A percentile compares a stretch with the other conserved stretches of the same genome.
Conservation (phyloP, 495 filamentous ascomycete species). For the Cairneyella variabilis region DNA sequence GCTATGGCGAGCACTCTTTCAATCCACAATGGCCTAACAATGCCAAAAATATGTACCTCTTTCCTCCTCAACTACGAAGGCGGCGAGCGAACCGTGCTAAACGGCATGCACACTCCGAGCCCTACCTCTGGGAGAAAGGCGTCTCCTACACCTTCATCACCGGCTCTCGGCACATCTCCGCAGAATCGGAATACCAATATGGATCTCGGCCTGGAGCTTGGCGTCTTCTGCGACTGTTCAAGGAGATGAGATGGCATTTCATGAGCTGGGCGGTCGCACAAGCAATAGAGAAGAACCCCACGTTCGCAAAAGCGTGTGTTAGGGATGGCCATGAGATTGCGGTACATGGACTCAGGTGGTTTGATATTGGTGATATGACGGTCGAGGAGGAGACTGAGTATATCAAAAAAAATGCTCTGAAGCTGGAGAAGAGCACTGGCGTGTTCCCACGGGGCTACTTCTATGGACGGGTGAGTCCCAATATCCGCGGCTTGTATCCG, state of each 20-base stretch:
- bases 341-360: slow-evolving; percentile 35
- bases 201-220: slow-evolving; percentile 34
- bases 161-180: slow-evolving; percentile 5
- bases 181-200: slow-evolving; percentile 29
- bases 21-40: slow-evolving; percentile 35
- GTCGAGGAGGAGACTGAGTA: slow-evolving; percentile 33
- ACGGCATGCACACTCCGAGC: slow-evolving; percentile 13
- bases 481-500: slow-evolving; percentile 28
- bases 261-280: slow-evolving; percentile 34
- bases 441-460: slow-evolving; percentile 34
- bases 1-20: slow-evolving; percentile 31
- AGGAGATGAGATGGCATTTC: slow-evolving; percentile 30
- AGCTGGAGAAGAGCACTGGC: slow-evolving; percentile 29
- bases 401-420: slow-evolving; percentile 28
- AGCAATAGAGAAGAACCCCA: slow-evolving; percentile 32
- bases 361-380: slow-evolving; percentile 29
- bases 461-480: slow-evolving; percentile 31
- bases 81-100: slow-evolving; percentile 10
- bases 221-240: slow-evolving; percentile 34
- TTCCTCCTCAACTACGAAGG: slow-evolving; percentile 39
- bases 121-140: slow-evolving; percentile 18
- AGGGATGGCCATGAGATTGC: slow-evolving; percentile 37
- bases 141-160: slow-evolving; percentile 1
- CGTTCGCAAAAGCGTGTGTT: slow-evolving; percentile 27
- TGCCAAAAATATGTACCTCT: slow-evolving; percentile 34